Evolutionary conservation across 192 early-diverging fungal genomes (phyloP).

Genomic region (Coemansia sp.): DNA sequence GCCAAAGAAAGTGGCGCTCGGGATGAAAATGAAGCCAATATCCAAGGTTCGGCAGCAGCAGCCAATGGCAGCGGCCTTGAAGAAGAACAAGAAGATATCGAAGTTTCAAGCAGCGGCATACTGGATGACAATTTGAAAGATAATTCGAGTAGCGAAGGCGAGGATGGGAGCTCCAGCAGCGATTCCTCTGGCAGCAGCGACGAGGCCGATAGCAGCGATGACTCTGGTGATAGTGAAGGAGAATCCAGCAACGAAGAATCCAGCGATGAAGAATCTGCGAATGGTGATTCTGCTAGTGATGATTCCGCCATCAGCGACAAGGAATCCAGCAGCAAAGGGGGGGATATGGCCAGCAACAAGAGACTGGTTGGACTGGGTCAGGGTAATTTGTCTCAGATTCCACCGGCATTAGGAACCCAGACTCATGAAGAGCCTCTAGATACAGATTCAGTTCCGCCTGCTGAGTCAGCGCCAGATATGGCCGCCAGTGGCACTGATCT

Average conservation of each 20-base stretch:
- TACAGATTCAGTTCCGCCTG: no score
- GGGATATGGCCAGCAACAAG: no score
- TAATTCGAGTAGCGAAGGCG: background rate
- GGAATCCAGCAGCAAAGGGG: background rate
- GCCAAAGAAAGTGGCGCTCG: no score
- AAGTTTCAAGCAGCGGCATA: background rate
- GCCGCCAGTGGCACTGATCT: background rate
- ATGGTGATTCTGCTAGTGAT: no score
- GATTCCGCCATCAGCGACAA: no score
- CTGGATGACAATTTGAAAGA: background rate
- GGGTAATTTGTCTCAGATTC: no score
- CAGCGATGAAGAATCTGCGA: background rate
- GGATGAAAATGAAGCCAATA: no score
- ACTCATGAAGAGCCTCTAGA: no score
- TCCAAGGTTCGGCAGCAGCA: no score
- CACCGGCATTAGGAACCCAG: no score
- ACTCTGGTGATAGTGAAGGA: background rate
- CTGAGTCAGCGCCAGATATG: background rate
- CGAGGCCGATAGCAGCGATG: background rate
- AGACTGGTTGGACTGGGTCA: no score
- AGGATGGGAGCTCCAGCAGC: background rate
- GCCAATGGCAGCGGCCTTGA: no score
- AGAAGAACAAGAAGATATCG: background rate
- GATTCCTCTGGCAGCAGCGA: background rate
- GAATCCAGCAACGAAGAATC: background rate